These are phyloP conservation scores for Saksenaea vasiformis DNA, from an alignment of 371 early-diverging fungal genomes.

Conservation along the genomic window DNA sequence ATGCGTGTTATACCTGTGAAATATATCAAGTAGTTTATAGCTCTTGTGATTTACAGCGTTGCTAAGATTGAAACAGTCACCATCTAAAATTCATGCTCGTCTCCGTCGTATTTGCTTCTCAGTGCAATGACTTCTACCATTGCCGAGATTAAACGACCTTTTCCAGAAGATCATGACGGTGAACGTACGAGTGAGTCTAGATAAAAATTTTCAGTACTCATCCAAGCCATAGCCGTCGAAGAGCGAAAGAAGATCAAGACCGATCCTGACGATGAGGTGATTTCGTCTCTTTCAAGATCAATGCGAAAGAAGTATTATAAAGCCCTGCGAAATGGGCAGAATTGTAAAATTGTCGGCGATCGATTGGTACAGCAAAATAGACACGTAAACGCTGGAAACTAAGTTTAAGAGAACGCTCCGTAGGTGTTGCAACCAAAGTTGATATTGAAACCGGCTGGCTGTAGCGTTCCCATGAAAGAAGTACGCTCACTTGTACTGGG, in stretches of 20 bases:
- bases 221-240: neutral
- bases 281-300: neutral
- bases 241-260: neutral
- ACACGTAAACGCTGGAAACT: neutral
- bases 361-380: neutral
- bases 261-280: neutral
- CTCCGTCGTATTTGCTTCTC: too few relatives aligned
- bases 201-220: neutral
- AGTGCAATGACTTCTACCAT: neutral
- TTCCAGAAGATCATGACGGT: neutral
- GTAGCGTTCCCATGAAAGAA: neutral
- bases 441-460: neutral
- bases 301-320: neutral
- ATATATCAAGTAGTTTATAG: too few relatives aligned
- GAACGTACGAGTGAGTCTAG: neutral
- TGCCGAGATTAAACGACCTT: neutral
- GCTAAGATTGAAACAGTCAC: too few relatives aligned
- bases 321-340: neutral
- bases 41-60: too few relatives aligned
- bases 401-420: neutral
- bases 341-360: neutral
- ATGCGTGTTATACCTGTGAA: too few relatives aligned
- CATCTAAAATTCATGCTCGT: too few relatives aligned
- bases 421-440: neutral
- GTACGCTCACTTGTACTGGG: neutral